phyloP scores from a whole-genome alignment of 2,329 filamentous ascomycete genomes.

The Thielaviopsis euricoi region DNA sequence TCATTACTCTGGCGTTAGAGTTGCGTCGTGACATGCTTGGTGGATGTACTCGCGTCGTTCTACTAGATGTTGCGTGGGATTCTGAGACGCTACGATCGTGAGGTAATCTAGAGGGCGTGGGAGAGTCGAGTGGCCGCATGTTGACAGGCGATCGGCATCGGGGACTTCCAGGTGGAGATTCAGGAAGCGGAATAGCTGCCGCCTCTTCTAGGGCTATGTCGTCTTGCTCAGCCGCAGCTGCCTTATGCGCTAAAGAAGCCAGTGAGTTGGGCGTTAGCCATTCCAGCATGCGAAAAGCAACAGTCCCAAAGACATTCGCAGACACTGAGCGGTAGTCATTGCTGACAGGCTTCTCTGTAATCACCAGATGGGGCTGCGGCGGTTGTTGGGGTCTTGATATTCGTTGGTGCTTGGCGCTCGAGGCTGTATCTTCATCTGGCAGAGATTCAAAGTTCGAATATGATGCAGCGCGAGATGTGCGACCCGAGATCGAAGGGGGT shows the following conservation, averaged over 20 bases:
- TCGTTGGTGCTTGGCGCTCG: constrained; percentile 1
- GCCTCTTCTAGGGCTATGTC: constrained; percentile 9
- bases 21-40: constrained; percentile 12
- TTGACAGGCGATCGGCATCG: constrained; percentile 1
- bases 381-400: neutral
- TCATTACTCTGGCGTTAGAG: constrained; percentile 15
- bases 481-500: neutral
- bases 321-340: constrained; percentile 45
- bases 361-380: neutral
- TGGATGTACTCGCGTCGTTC: neutral
- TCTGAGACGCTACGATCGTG: neutral
- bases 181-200: constrained; percentile 7
- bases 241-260: constrained; percentile 3
- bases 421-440: neutral
- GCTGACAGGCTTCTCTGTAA: constrained; percentile 29
- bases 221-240: constrained; percentile 9
- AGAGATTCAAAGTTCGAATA: neutral
- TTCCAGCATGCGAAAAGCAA: constrained; percentile 53
- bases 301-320: constrained; percentile 47
- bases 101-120: neutral
- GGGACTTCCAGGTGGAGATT: constrained; percentile 5
- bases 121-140: neutral
- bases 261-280: constrained; percentile 42
- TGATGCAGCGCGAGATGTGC: neutral
- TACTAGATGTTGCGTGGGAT: neutral